These are phyloP conservation scores for Cucumis cinereus DNA, from an alignment of 306 rosid species.

Conservation along the genomic window DNA sequence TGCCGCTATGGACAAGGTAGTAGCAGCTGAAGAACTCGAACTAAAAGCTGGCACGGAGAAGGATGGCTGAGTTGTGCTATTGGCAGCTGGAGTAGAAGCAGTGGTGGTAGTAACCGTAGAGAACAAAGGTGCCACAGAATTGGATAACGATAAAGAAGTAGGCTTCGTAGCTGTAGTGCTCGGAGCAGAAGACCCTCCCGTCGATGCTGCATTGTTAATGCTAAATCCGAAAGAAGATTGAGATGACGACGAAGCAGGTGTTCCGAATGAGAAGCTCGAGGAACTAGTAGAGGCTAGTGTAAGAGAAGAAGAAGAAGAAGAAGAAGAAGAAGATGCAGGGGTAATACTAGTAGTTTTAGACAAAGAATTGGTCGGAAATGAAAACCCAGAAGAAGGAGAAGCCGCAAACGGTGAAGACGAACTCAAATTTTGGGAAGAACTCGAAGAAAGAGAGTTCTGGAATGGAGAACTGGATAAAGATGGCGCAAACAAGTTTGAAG, in stretches of 20 bases:
- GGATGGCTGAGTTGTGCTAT: slow-evolving; percentile 22
- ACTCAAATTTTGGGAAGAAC: slow-evolving; percentile 17
- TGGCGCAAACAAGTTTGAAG: slow-evolving; percentile 10
- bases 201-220: slow-evolving; percentile 28
- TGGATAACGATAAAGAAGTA: slow-evolving; percentile 29
- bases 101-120: slow-evolving; percentile 44
- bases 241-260: slow-evolving; percentile 31
- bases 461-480: slow-evolving; percentile 19
- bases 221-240: slow-evolving; percentile 34
- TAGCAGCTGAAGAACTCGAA: slow-evolving; percentile 19
- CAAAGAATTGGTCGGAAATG: slow-evolving; percentile 20
- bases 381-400: slow-evolving; percentile 21
- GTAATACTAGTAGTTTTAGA: slow-evolving; percentile 24
- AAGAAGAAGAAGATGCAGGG: slow-evolving; percentile 15
- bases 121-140: slow-evolving; percentile 34
- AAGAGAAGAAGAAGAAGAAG: slow-evolving; percentile 21
- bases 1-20: slow-evolving; percentile 6
- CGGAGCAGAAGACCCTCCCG: slow-evolving; percentile 14
- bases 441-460: slow-evolving; percentile 19
- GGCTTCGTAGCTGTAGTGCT: slow-evolving; percentile 23
- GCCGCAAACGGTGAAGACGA: slow-evolving; percentile 24
- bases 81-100: slow-evolving; percentile 33
- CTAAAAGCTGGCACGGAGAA: slow-evolving; percentile 31
- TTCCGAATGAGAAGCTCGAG: slow-evolving; percentile 35
- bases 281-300: slow-evolving; percentile 23